Percentiles rank a stretch among this genome's conserved stretches.
These are phyloP conservation scores for Kodamaea anthophila DNA, from an alignment of 1,139 yeast species.

Conservation along the genomic window DNA sequence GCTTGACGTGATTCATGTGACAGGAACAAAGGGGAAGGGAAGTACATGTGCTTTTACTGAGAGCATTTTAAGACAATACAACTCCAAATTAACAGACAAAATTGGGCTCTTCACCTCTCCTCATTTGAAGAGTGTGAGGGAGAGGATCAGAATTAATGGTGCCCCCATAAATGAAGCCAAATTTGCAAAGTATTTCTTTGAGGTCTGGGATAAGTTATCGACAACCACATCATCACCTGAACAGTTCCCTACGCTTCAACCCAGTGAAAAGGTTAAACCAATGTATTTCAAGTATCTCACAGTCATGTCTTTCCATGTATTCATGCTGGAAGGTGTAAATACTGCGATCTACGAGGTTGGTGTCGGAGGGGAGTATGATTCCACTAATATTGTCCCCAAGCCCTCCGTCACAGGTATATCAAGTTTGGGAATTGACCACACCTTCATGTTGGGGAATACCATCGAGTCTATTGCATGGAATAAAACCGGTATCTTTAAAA, in stretches of 20 bases:
- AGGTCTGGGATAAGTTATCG: constrained; percentile 82
- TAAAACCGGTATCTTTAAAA: constrained; percentile 88
- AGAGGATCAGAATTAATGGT: constrained; percentile 85
- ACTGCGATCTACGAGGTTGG: constrained; percentile 97
- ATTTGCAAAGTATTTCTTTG: constrained; percentile 86
- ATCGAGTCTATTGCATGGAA: constrained; percentile 93
- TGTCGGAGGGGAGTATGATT: constrained; percentile 95
- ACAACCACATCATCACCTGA: constrained; percentile 48
- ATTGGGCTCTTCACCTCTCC: constrained; percentile 94
- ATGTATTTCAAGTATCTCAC: constrained; percentile 92
- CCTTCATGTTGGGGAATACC: constrained; percentile 80
- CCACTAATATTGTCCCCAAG: constrained; percentile 75
- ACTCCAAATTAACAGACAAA: constrained; percentile 35
- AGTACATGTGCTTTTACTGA: constrained; percentile 94
- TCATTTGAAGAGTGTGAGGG: constrained; percentile 88
- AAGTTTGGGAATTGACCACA: constrained; percentile 89
- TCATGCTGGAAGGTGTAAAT: constrained; percentile 79
- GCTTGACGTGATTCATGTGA: constrained; percentile 79
- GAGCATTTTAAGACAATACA: constrained; percentile 66
- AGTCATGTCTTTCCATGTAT: constrained; percentile 82
- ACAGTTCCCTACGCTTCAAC: constrained; percentile 68
- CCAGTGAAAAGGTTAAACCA: constrained; percentile 63
- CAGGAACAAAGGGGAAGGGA: constrained; percentile 99
- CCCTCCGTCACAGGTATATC: constrained; percentile 88
- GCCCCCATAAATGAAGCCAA: constrained; percentile 72